phyloP scores from a whole-genome alignment of 2,329 filamentous ascomycete genomes.

The Myotisia sp. region DNA sequence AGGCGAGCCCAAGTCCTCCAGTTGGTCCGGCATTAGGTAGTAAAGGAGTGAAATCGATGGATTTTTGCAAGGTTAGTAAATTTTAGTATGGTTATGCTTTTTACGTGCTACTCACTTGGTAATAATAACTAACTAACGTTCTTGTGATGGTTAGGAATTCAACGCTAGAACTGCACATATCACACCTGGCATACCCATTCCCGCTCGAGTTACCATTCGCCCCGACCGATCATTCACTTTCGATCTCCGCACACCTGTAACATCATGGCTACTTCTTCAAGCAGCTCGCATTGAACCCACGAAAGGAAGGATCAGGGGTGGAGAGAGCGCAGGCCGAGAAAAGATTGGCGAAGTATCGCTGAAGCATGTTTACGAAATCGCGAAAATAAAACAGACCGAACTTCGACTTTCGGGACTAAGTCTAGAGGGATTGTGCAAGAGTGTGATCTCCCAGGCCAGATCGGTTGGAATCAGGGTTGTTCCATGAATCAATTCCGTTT shows the following conservation, averaged over 20 bases:
- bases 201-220: slow-evolving; percentile 79
- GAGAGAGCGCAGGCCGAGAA: slow-evolving; percentile 59
- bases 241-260: slow-evolving; percentile 86
- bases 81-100: slow-evolving; percentile 5
- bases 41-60: slow-evolving; percentile 98
- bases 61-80: slow-evolving; percentile 79
- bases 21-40: slow-evolving; percentile 91
- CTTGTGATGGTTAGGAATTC: slow-evolving; percentile 56
- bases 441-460: slow-evolving; percentile 60
- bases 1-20: slow-evolving; percentile 86
- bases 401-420: slow-evolving; percentile 56
- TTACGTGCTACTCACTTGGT: neutral
- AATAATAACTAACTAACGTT: neutral
- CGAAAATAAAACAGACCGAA: slow-evolving; percentile 82
- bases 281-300: slow-evolving; percentile 59
- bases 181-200: slow-evolving; percentile 67
- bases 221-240: slow-evolving; percentile 89
- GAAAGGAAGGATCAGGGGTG: slow-evolving; percentile 63
- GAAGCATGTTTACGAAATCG: slow-evolving; percentile 96
- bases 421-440: slow-evolving; percentile 57
- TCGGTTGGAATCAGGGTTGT: slow-evolving; percentile 61
- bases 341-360: slow-evolving; percentile 72
- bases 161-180: slow-evolving; percentile 87
- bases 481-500: slow-evolving; percentile 32
- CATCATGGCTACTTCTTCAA: slow-evolving; percentile 73